These are phyloP conservation scores for Dioscorea zingiberensis DNA, from an alignment of 106 monocot species.

Conservation along the genomic window DNA sequence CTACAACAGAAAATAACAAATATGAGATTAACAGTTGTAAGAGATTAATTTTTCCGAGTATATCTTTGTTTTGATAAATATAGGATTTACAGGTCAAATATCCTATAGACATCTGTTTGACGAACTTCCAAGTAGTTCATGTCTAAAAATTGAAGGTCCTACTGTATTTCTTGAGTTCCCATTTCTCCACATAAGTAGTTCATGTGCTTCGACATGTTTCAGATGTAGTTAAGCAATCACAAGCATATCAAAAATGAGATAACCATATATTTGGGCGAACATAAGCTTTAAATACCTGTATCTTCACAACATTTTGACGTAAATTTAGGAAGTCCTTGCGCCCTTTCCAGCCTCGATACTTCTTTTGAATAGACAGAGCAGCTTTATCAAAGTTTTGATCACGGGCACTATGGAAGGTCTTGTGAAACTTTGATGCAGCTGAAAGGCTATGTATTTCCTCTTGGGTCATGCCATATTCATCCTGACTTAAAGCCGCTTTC, in stretches of 20 bases:
- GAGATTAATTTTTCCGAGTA: no score
- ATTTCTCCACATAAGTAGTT: no score
- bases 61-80: no score
- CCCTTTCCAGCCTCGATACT: conserved; percentile 65
- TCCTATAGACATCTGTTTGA: no score
- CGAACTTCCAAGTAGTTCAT: no score
- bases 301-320: conserved; percentile 56
- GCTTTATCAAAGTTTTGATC: conserved; percentile 37
- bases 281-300: conserved; percentile 49
- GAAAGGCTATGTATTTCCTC: conserved; percentile 43
- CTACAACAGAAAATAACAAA: conserved; percentile 21
- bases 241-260: no score
- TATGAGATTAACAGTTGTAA: not conserved
- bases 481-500: conserved; percentile 14
- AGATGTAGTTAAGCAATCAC: no score
- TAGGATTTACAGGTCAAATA: no score
- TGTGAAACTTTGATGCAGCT: conserved; percentile 23
- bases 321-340: conserved; percentile 39
- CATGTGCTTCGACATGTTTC: no score
- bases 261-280: no score
- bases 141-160: no score
- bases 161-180: no score
- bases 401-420: conserved; percentile 5
- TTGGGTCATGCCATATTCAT: conserved; percentile 15
- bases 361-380: conserved; percentile 67